Evolutionary conservation across 345 rosid genomes (phyloP).

Genomic region (Cardamine resedifolia): DNA sequence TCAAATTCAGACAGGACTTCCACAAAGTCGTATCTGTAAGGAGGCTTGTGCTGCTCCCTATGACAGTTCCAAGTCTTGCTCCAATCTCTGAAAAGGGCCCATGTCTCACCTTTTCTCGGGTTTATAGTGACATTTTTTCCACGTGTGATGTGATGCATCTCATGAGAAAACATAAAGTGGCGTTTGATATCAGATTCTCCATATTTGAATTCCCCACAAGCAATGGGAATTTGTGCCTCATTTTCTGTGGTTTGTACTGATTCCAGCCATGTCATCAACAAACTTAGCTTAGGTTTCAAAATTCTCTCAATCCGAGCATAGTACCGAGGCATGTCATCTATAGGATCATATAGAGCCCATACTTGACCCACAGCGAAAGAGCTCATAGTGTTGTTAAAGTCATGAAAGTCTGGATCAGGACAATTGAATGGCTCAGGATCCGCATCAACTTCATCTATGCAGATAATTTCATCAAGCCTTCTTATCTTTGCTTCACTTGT

Average conservation of each 20-base stretch:
- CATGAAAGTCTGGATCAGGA: constrained; percentile 67
- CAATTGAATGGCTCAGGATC: constrained; percentile 27
- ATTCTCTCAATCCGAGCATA: constrained; percentile 61
- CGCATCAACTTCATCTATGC: constrained; percentile 8
- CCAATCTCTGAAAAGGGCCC: constrained; percentile 86
- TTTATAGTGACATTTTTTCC: constrained; percentile 30
- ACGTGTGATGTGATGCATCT: constrained; percentile 28
- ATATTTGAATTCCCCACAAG: constrained; percentile 53
- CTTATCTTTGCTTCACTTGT: constrained; percentile 18
- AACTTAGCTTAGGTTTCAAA: constrained; percentile 41
- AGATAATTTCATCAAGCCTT: constrained; percentile 10
- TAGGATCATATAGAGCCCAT: constrained; percentile 79
- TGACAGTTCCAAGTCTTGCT: constrained; percentile 17
- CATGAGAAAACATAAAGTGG: constrained; percentile 63
- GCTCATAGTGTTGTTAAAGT: constrained; percentile 50
- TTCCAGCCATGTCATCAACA: constrained; percentile 72
- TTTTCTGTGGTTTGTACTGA: constrained; percentile 19
- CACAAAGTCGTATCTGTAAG: constrained; percentile 60
- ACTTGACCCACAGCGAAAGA: constrained; percentile 59
- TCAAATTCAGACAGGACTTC: constrained; percentile 53
- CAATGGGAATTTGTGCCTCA: constrained; percentile 42
- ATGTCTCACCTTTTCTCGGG: constrained; percentile 78
- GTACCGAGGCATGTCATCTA: constrained; percentile 76
- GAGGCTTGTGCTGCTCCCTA: constrained; percentile 41
- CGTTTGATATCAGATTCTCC: constrained; percentile 42